Evolutionary conservation across 176 grass and related monocot species (phyloP), one percentile per base, ranked within the genome.

Genomic region (Raddia guianensis): DNA sequence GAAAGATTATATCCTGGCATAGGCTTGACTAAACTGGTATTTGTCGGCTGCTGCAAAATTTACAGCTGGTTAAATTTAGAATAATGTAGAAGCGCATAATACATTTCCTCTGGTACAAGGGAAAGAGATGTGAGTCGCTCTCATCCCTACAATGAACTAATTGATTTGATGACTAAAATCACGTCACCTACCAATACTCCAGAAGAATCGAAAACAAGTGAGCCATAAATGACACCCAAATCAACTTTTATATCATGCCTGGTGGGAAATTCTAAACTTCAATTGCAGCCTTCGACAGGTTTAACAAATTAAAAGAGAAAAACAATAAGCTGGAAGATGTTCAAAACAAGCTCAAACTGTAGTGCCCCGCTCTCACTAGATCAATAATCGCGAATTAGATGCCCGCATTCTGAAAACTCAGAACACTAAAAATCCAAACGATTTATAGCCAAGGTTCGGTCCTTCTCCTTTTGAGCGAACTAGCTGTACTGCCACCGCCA

Each of bases 201-300:
- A 73, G 77, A 89, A 77, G 44, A 76, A 72, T 82, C 82, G 16
- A 75, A 64, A 81, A 34, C 12, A 72, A 40, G 46, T 43, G 9
- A 59, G 58, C 9, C 63, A 66, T 66, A 69, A 44, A 45, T 59
- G 14, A 16, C 11, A 27, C 32, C 66, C 56, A 50, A 76, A 57
- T 77, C 43, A 76, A 21, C 34, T 6, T 37, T 21, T 72, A 59
- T 21, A 72, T 5, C 20, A 49, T 58, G 68, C 83, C 42, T 34
- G 6, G 9, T 53, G 55, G 53, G 46, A 40, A 66, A 49, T 1
- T 19, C 37, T 49, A 48, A 35, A 79, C 45, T 37, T 64, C n/a
- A 8, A 64, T 63, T 27, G 19, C 47, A 50, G 47, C 32, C 68
- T 45, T 15, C 16, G 9, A 72, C 9, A 64, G 33, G 13, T 33